These are phyloP conservation scores for Kwoniella dendrophila DNA, from an alignment of 768 basidiomycete species.

Conservation along the genomic window DNA sequence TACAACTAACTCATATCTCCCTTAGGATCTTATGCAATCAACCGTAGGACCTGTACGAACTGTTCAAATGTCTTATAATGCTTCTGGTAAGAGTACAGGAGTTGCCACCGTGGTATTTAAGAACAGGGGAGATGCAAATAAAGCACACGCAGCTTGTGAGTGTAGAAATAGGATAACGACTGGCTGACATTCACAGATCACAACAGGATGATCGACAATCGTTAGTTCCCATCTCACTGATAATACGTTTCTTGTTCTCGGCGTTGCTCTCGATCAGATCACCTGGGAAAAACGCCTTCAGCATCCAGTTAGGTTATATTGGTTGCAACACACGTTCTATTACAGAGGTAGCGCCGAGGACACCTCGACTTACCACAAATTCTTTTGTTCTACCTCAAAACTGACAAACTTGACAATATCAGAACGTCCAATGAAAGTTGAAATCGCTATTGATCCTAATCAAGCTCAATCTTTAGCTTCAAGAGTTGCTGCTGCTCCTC, in stretches of 20 bases:
- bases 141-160: constrained; percentile 78
- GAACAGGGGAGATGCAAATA: constrained; percentile 82
- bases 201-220: constrained; percentile 99
- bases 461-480: constrained; percentile 70
- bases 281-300: no score
- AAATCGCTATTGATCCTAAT: constrained; percentile 89
- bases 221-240: constrained; percentile 78
- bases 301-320: no score
- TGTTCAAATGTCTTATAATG: constrained; percentile 82
- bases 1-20: neutral
- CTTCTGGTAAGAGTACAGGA: constrained; percentile 84
- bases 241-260: neutral
- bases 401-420: constrained; percentile 14
- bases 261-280: neutral
- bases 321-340: no score
- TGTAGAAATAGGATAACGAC: neutral
- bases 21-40: constrained; percentile 86
- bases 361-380: neutral
- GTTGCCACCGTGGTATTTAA: constrained; percentile 83
- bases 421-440: constrained; percentile 99
- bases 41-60: constrained; percentile 86
- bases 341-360: constrained; percentile 4
- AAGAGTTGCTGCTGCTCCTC: constrained; percentile 69
- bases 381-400: neutral
- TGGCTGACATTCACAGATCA: constrained; percentile 62